phyloP scores from a whole-genome alignment of 192 early-diverging fungal genomes.

The Backusella macrospora region DNA sequence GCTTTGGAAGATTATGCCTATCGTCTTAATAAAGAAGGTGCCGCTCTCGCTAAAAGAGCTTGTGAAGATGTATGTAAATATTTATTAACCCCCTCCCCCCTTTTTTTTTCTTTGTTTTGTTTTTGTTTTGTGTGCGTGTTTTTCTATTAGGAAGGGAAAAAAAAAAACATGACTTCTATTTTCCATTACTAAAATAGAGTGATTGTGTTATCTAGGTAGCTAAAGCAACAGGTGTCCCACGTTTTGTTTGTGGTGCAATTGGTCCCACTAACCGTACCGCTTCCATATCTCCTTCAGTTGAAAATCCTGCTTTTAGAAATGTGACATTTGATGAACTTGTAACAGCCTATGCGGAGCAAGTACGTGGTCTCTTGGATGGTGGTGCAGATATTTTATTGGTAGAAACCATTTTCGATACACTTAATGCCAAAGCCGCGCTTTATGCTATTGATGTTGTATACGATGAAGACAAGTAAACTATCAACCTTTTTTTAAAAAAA shows the following conservation, averaged over 20 bases:
- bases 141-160: too few relatives aligned
- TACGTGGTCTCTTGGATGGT: slow-evolving; percentile 90
- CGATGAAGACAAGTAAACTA: slow-evolving; percentile 71
- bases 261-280: slow-evolving; percentile 95
- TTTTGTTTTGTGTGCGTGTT: not conserved
- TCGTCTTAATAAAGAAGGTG: slow-evolving; percentile 89
- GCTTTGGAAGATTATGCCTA: slow-evolving; percentile 83
- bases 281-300: slow-evolving; percentile 96
- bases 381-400: slow-evolving; percentile 92
- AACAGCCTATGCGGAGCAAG: slow-evolving; percentile 88
- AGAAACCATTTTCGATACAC: slow-evolving; percentile 97
- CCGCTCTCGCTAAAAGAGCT: slow-evolving; percentile 83
- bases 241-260: slow-evolving; percentile 89
- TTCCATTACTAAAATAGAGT: not conserved
- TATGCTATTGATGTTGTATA: slow-evolving; percentile 90
- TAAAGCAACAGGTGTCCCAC: slow-evolving; percentile 61
- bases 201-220: slow-evolving; percentile 21
- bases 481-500: not conserved
- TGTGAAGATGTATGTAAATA: slow-evolving; percentile 65
- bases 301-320: slow-evolving; percentile 94
- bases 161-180: not conserved
- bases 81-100: too few relatives aligned
- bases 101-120: not conserved
- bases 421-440: slow-evolving; percentile 96
- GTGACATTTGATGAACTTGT: slow-evolving; percentile 95